phyloP scores from a whole-genome alignment of 2,329 filamentous ascomycete species.

The Chrysoporthe austroafricana region DNA sequence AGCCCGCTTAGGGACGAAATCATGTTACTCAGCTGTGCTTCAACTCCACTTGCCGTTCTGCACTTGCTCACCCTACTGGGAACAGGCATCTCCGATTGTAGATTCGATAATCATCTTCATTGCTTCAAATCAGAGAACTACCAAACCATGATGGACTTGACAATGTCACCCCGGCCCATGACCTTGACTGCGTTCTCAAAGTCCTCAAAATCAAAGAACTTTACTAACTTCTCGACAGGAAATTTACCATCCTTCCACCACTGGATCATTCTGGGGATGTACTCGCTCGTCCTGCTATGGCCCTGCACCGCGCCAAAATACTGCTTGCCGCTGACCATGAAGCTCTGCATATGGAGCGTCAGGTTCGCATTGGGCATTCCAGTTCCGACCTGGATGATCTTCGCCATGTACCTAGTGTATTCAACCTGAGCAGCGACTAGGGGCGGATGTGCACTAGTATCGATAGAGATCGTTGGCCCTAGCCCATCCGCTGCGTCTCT shows the following conservation, averaged over 20 bases:
- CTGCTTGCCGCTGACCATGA: constrained; percentile 52
- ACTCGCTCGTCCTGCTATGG: constrained; percentile 45
- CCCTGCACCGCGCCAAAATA: constrained; percentile 46
- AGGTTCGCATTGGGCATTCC: constrained; percentile 48
- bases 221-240: constrained; percentile 30
- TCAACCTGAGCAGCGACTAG: constrained; percentile 45
- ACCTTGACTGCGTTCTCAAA: constrained; percentile 28
- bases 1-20: too few species aligned
- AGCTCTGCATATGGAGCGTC: constrained; percentile 46
- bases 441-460: constrained; percentile 52
- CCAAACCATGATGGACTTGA: constrained; percentile 32
- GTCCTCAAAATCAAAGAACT: constrained; percentile 29
- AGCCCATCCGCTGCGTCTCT: constrained; percentile 51
- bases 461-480: constrained; percentile 51
- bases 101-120: not conserved
- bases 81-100: not conserved
- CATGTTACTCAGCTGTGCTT: too few species aligned
- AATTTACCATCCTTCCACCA: constrained; percentile 32
- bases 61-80: not conserved
- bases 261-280: constrained; percentile 31
- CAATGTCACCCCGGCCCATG: constrained; percentile 30
- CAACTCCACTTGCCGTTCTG: too few species aligned
- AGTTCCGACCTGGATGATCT: constrained; percentile 54
- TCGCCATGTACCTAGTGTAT: constrained; percentile 48
- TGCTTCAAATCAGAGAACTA: not conserved